Evolutionary conservation across 768 basidiomycete species (phyloP).

Genomic region (Amanita inopinata): DNA sequence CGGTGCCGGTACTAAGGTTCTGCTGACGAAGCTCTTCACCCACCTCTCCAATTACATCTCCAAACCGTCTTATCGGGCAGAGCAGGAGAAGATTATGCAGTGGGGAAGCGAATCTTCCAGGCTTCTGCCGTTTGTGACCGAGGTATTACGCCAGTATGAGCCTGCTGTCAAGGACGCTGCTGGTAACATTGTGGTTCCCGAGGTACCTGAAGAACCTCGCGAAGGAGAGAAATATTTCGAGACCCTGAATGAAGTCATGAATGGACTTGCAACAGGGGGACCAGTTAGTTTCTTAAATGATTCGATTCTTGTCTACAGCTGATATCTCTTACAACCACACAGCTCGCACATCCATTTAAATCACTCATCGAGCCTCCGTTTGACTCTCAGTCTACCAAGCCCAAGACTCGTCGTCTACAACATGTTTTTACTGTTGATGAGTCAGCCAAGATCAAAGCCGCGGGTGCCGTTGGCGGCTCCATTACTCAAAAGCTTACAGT

Average conservation of each 20-base stretch:
- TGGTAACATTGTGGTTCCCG: conserved; percentile 1
- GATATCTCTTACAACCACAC: background rate
- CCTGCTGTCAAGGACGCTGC: conserved; percentile 7
- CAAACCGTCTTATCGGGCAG: conserved; percentile 4
- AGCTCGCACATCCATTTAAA: conserved; percentile 14
- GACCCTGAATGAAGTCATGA: conserved; percentile 12
- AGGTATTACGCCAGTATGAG: conserved; percentile 12
- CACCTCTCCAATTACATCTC: conserved; percentile 12
- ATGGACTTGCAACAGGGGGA: conserved; percentile 9
- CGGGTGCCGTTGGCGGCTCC: conserved; percentile 7
- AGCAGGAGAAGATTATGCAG: conserved; percentile 6
- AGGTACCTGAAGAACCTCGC: conserved; percentile 10
- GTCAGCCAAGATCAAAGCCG: conserved; percentile 11
- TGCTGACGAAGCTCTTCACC: conserved; percentile 12
- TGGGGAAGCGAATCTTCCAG: conserved; percentile 11
- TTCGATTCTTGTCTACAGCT: background rate
- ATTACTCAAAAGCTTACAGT: conserved; percentile 13
- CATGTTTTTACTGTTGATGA: conserved; percentile 12
- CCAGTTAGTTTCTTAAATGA: conserved; percentile 8
- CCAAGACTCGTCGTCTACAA: conserved; percentile 12
- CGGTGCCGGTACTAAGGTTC: conserved; percentile 13
- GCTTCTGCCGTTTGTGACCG: conserved; percentile 12
- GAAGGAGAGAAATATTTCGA: conserved; percentile 13
- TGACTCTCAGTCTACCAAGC: conserved; percentile 10
- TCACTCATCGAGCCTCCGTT: conserved; percentile 13